Evolutionary conservation across 2,329 filamentous ascomycete genomes (phyloP), one percentile per base, ranked within the genome.

Genomic region (Torrubiellomyces zombiae): DNA sequence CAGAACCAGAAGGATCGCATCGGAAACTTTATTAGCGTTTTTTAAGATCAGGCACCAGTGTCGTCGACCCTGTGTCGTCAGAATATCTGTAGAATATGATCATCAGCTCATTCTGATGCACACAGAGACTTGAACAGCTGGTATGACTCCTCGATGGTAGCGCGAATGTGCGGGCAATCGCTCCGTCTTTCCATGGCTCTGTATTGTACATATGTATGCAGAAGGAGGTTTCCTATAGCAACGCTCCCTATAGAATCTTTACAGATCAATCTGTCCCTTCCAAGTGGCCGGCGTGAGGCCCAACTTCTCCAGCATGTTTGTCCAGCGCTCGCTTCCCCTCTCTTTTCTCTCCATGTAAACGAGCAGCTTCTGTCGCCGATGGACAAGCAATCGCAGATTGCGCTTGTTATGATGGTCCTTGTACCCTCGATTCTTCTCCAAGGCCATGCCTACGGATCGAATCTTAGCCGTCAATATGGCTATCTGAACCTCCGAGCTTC

Each of bases 1-100:
- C 89, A 98, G 58, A 94, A 93, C 61, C 89, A 98, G 57, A 98
- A 98, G 62, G 89, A 98, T 55, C 73, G 89, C 48, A 95, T 98
- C 50, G 79, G 81, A 41, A 98, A 95, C 58, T 98, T 92, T 56
- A 98, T 98, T 51, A 93, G 83, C 55, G 89, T 95, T 33, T 93
- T 98, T 56, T 93, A n/a, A n/a, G n/a, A n/a, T n/a, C n/a, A n/a
- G n/a, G 22, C 26, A 23, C 36, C 27, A 32, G n/a, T n/a, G n/a
- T n/a, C n/a, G n/a, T n/a, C n/a, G n/a, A n/a, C n/a, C n/a, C n/a
- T n/a, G n/a, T n/a, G n/a, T n/a, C n/a, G n/a, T n/a, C n/a, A n/a
- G n/a, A n/a, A n/a, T n/a, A n/a, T n/a, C n/a, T n/a, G n/a, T n/a
- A n/a, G n/a, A n/a, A n/a, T n/a, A n/a, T n/a, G n/a, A n/a, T n/a